Conservation (phyloP, 2,329 filamentous ascomycete species). For the Venturia pyrina region DNA sequence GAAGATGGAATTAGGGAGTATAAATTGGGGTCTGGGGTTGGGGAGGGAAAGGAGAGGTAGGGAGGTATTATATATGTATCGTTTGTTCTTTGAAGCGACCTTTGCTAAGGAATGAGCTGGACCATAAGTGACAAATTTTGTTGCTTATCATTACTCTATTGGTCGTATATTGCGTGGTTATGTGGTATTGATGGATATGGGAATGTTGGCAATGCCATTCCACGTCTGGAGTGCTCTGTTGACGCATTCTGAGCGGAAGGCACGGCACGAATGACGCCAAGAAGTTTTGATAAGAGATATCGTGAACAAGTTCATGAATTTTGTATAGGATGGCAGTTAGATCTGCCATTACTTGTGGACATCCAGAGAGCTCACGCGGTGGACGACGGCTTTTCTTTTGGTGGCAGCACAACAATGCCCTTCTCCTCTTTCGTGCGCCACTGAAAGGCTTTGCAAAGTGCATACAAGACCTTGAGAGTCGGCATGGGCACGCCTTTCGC, state of each 20-base stretch:
- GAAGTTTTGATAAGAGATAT: neutral
- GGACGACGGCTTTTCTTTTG: neutral
- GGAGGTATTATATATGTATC: neutral
- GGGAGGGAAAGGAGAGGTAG: too few species aligned
- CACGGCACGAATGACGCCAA: neutral
- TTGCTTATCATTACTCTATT: neutral
- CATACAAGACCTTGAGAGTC: constrained; percentile 39
- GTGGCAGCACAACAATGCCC: constrained; percentile 21
- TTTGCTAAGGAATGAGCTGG: neutral
- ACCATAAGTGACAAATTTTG: neutral
- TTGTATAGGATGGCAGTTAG: too few species aligned
- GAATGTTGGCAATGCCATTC: neutral
- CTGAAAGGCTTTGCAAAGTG: constrained; percentile 39
- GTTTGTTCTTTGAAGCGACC: neutral
- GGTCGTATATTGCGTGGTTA: neutral
- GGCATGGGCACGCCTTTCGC: constrained; percentile 40
- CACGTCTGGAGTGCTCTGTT: neutral
- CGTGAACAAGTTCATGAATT: neutral
- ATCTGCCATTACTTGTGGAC: too few species aligned
- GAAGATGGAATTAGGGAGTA: neutral
- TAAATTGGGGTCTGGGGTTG: neutral
- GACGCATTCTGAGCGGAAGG: neutral
- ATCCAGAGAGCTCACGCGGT: neutral
- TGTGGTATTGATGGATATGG: neutral
- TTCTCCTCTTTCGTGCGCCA: constrained; percentile 36